phyloP scores from a whole-genome alignment of 1,139 yeast genomes.

The Hanseniaspora gamundiae region DNA sequence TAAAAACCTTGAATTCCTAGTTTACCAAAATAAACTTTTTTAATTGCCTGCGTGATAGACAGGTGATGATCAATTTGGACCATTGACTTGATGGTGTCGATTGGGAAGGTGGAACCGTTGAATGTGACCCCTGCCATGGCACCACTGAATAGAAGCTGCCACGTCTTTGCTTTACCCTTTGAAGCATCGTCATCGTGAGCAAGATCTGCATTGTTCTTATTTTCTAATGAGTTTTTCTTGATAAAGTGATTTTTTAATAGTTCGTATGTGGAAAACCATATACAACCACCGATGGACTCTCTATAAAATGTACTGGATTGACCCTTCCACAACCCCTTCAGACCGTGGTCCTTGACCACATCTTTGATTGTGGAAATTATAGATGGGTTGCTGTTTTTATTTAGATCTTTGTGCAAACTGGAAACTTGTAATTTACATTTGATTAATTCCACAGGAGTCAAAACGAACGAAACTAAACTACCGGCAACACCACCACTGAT shows the following conservation, averaged over 20 bases:
- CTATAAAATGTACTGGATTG: slow-evolving; percentile 73
- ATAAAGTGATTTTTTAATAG: slow-evolving; percentile 32
- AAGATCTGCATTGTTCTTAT: too few species aligned
- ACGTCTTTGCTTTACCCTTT: slow-evolving; percentile 29
- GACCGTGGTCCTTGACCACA: slow-evolving; percentile 40
- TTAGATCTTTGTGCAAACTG: slow-evolving; percentile 26
- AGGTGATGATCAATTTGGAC: slow-evolving; percentile 50
- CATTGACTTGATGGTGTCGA: slow-evolving; percentile 79
- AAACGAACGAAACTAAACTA: slow-evolving; percentile 63
- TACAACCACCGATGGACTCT: slow-evolving; percentile 82
- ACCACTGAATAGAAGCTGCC: slow-evolving; percentile 60
- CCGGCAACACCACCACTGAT: slow-evolving; percentile 77
- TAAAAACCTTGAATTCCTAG: slow-evolving; percentile 52
- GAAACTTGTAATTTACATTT: slow-evolving; percentile 85
- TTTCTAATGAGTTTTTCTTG: too few species aligned
- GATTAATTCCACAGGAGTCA: slow-evolving; percentile 82
- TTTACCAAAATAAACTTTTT: slow-evolving; percentile 27
- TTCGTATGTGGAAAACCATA: slow-evolving; percentile 91
- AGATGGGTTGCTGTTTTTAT: slow-evolving; percentile 10
- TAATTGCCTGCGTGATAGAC: slow-evolving; percentile 25
- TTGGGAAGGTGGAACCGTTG: slow-evolving; percentile 72
- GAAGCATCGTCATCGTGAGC: slow-evolving; percentile 8
- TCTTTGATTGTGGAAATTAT: slow-evolving; percentile 32
- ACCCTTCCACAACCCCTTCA: slow-evolving; percentile 70
- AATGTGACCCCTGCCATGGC: slow-evolving; percentile 79